Evolutionary conservation across 768 basidiomycete genomes (phyloP).

Genomic region (Phylloporus rhodoxanthus): DNA sequence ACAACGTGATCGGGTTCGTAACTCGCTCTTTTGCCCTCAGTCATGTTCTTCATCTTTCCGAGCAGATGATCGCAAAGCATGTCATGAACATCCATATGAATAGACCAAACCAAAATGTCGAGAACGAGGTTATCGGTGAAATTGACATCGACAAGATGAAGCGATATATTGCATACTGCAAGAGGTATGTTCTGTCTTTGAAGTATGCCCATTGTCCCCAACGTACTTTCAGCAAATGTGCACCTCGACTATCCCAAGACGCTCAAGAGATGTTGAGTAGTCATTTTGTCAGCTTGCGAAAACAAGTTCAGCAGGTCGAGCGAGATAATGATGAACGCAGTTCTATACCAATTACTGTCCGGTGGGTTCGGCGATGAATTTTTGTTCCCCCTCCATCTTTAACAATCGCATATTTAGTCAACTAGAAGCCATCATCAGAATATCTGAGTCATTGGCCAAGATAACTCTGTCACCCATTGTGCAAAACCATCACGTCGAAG

Average conservation of each 20-base stretch:
- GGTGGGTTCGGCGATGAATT: conserved; percentile 45
- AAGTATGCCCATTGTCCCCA: conserved; percentile 1
- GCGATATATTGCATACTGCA: conserved; percentile 93
- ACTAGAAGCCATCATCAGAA: conserved; percentile 97
- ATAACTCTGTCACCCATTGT: conserved; percentile 84
- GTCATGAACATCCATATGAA: conserved; percentile 99
- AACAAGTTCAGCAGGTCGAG: conserved; percentile 94
- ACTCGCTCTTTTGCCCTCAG: background rate
- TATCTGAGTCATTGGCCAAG: conserved; percentile 95
- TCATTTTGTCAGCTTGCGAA: conserved; percentile 88
- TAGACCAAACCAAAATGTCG: conserved; percentile 57
- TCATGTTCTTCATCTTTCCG: conserved; percentile 1
- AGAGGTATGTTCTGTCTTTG: conserved; percentile 51
- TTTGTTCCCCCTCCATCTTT: background rate
- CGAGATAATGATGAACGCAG: conserved; percentile 95
- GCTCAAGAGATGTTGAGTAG: conserved; percentile 95
- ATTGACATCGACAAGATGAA: conserved; percentile 98
- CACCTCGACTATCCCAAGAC: conserved; percentile 87
- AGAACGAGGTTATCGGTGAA: conserved; percentile 73
- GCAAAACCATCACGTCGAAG: conserved; percentile 90
- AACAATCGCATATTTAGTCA: conserved; percentile 43
- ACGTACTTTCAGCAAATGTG: conserved; percentile 69
- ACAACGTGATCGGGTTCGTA: conserved; percentile 72
- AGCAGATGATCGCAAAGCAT: conserved; percentile 90
- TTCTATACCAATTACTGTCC: conserved; percentile 96